Evolutionary conservation across 345 rosid genomes (phyloP).

Genomic region (Camelina laxa): DNA sequence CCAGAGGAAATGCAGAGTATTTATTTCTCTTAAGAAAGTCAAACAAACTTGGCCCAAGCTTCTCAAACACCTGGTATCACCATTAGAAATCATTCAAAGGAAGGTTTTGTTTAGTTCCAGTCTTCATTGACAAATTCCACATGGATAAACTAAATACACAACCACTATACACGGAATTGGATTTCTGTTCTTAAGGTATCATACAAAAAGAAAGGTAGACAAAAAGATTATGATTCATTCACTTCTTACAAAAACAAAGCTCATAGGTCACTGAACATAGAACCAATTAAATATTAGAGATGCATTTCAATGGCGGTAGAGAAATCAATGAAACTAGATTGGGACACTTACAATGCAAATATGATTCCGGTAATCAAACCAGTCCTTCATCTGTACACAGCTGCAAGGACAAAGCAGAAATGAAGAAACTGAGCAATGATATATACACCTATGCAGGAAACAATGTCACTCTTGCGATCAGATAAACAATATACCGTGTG

Average conservation of each 20-base stretch:
- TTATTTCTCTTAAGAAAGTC: slow-evolving; percentile 94
- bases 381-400: slow-evolving; percentile 67
- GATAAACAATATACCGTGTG: slow-evolving; percentile 56
- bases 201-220: slow-evolving; percentile 7
- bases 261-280: slow-evolving; percentile 5
- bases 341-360: slow-evolving; percentile 73
- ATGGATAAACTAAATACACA: slow-evolving; percentile 29
- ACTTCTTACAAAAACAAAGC: slow-evolving; percentile 19
- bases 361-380: slow-evolving; percentile 83
- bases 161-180: slow-evolving; percentile 24
- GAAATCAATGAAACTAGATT: slow-evolving; percentile 1
- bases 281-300: neutral
- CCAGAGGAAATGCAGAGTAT: slow-evolving; percentile 88
- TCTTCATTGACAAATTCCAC: slow-evolving; percentile 43
- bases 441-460: neutral
- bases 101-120: slow-evolving; percentile 61
- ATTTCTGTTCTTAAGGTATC: neutral
- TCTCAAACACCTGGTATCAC: slow-evolving; percentile 92
- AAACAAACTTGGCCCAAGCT: slow-evolving; percentile 96
- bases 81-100: slow-evolving; percentile 70
- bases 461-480: slow-evolving; percentile 25
- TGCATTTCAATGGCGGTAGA: slow-evolving; percentile 8
- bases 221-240: slow-evolving; percentile 8
- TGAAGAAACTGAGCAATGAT: slow-evolving; percentile 11
- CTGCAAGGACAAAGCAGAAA: slow-evolving; percentile 52